Evolutionary conservation across 2,329 filamentous ascomycete genomes (phyloP).

Genomic region (Colletotrichum australisinense): DNA sequence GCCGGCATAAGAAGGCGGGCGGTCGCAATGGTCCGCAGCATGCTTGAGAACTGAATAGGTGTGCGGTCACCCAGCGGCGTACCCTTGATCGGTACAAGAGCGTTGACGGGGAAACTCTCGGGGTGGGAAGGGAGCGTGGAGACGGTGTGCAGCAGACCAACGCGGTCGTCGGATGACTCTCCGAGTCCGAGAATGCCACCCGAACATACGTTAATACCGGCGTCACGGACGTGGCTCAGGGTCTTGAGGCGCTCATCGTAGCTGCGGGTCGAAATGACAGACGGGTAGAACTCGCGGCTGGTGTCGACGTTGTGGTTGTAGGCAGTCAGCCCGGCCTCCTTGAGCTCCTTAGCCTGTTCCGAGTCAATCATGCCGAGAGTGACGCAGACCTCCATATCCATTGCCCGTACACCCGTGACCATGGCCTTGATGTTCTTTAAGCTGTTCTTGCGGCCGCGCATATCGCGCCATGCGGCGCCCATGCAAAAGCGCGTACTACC

Average conservation of each 20-base stretch:
- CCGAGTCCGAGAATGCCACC: constrained; percentile 90
- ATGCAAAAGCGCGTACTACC: constrained; percentile 95
- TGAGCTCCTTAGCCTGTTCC: constrained; percentile 83
- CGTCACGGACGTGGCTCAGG: constrained; percentile 82
- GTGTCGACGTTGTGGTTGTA: constrained; percentile 98
- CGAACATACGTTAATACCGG: constrained; percentile 90
- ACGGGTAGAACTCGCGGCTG: constrained; percentile 88
- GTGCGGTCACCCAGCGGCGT: constrained; percentile 83
- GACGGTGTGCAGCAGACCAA: constrained; percentile 86
- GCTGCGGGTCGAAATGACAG: constrained; percentile 83
- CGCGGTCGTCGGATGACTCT: constrained; percentile 81
- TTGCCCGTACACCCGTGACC: constrained; percentile 81
- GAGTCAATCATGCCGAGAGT: constrained; percentile 93
- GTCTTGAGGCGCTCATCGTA: constrained; percentile 91
- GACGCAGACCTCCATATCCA: constrained; percentile 95
- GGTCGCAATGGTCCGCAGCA: constrained; percentile 86
- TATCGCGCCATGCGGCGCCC: constrained; percentile 94
- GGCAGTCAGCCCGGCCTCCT: constrained; percentile 85
- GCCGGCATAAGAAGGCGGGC: constrained; percentile 85
- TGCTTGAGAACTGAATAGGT: constrained; percentile 79
- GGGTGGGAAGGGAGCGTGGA: constrained; percentile 84
- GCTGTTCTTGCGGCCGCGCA: constrained; percentile 88
- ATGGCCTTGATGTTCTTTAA: constrained; percentile 88
- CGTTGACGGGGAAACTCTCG: constrained; percentile 92
- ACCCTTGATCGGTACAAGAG: constrained; percentile 89